A percentile compares a stretch with the other conserved stretches of the same genome.
Conservation (phyloP, 148 eudicot genomes). For the Silene conica region DNA sequence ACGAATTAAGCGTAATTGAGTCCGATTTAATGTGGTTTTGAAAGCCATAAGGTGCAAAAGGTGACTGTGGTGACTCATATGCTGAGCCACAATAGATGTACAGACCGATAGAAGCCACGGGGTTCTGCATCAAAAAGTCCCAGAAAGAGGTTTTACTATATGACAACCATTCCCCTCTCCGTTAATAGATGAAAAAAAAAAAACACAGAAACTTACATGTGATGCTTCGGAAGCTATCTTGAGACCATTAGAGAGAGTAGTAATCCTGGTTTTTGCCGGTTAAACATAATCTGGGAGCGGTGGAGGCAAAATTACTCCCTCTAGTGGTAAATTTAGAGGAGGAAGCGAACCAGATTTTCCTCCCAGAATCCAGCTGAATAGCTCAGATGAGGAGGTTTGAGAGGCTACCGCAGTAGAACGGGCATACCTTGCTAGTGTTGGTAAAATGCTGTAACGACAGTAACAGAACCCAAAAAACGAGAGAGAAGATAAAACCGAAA, state of each 20-base stretch:
- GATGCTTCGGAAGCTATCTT: slow-evolving; percentile 89
- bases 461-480: too few species aligned
- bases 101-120: slow-evolving; percentile 82
- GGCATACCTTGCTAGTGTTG: slow-evolving; percentile 64
- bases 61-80: slow-evolving; percentile 70
- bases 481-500: too few species aligned
- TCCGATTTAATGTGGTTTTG: slow-evolving; percentile 75
- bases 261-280: slow-evolving; percentile 66
- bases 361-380: slow-evolving; percentile 73
- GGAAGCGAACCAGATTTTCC: slow-evolving; percentile 51
- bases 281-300: slow-evolving; percentile 77
- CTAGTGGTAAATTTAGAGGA: slow-evolving; percentile 67
- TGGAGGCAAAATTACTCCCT: slow-evolving; percentile 59
- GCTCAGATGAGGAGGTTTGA: slow-evolving; percentile 59
- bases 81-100: slow-evolving; percentile 81
- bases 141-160: neutral
- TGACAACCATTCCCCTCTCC: neutral
- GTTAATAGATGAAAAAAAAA: slow-evolving; percentile 5
- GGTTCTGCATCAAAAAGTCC: slow-evolving; percentile 47
- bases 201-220: slow-evolving; percentile 39
- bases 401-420: slow-evolving; percentile 70
- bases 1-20: slow-evolving; percentile 81
- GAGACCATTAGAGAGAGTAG: slow-evolving; percentile 80
- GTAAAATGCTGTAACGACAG: too few species aligned
- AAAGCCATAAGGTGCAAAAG: slow-evolving; percentile 97